Base-by-base conservation (phyloP, 176 grass and related monocot species). In the Puccinellia tenuiflora region DNA sequence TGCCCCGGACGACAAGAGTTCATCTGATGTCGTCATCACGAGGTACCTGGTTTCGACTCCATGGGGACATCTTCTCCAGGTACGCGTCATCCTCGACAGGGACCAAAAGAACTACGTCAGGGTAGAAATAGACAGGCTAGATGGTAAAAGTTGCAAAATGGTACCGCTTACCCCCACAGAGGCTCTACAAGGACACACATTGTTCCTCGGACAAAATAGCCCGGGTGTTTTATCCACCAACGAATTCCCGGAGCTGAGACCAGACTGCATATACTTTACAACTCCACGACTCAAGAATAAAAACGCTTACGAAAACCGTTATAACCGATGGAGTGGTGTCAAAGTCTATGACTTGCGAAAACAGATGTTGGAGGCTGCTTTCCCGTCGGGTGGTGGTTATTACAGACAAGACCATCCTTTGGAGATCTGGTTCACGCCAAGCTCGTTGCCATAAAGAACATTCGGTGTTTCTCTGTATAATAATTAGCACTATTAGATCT, bases 241-340 rank as follows among this genome's bases (percentile, higher is more conserved):
- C 0, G 20, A 68, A n/a, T 68, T 68, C 20, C 65, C 20, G 0
- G 34, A 39, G 34, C 65, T 68, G 7, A 68, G 33, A 40, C 35
- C 11, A 2, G 35, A 68, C 21, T 68, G 35, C 7, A 40, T 68
- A 20, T 68, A 68, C 37, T 24, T 40, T 35, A 68, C 35, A 24
- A 14, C 66, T 24, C 18, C 35, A 2, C 65, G 65, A 13, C 65
- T 38, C 2, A 20, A 17, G 20, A 35, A 38, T 0, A 3, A 68
- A 0, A 5, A 0, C 16, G 3, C 0, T 38, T 21, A 1, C 18
- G 1, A 21, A 3, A 1, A 8, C 17, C 18, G 1, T 18, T 5
- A 9, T 38, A 39, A n/a, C 34, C 4, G 4, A 12, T 68, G 64
- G 20, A n/a, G 17, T 6, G 64, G 64, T 1, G 20, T 68, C 5